These are phyloP conservation scores for Hemileia vastatrix DNA, from an alignment of 1,284 basidiomycete genomes.

Conservation along the genomic window DNA sequence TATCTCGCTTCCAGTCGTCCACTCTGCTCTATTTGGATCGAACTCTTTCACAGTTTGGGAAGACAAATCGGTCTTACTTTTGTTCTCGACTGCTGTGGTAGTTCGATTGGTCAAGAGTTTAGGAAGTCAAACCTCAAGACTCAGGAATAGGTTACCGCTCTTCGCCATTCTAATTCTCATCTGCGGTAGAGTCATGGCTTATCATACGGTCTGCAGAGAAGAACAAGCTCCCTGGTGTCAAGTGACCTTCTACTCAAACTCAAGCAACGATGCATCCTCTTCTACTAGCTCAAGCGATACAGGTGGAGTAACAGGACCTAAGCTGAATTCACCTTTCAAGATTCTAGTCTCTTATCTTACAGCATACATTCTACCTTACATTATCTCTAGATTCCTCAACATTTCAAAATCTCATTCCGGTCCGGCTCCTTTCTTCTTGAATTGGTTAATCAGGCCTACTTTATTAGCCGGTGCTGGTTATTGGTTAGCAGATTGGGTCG, in stretches of 20 bases:
- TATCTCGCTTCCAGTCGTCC: conserved; percentile 24
- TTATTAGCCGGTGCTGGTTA: conserved; percentile 56
- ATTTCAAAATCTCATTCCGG: conserved; percentile 66
- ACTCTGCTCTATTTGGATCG: conserved; percentile 30
- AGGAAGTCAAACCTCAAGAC: conserved; percentile 57
- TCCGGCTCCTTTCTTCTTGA: conserved; percentile 57
- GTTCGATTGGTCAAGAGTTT: conserved; percentile 48
- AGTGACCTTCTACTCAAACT: conserved; percentile 71
- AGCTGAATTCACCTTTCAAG: conserved; percentile 31
- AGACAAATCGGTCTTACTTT: conserved; percentile 67
- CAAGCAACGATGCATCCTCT: neutral
- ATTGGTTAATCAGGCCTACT: conserved; percentile 53
- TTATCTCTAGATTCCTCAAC: conserved; percentile 54
- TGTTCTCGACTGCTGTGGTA: conserved; percentile 55
- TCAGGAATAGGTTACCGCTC: conserved; percentile 65
- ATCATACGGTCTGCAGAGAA: conserved; percentile 80
- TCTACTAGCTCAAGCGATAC: conserved; percentile 59
- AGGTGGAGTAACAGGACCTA: conserved; percentile 44
- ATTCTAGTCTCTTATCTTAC: conserved; percentile 54
- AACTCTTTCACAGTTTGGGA: conserved; percentile 97
- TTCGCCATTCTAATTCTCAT: conserved; percentile 59
- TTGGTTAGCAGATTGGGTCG: conserved; percentile 67
- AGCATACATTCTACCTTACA: conserved; percentile 54
- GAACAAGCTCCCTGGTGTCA: conserved; percentile 80
- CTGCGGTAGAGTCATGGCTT: conserved; percentile 62